These are phyloP conservation scores for Maudiozyma barnettii DNA, from an alignment of 805 yeast genomes.

Conservation along the genomic window DNA sequence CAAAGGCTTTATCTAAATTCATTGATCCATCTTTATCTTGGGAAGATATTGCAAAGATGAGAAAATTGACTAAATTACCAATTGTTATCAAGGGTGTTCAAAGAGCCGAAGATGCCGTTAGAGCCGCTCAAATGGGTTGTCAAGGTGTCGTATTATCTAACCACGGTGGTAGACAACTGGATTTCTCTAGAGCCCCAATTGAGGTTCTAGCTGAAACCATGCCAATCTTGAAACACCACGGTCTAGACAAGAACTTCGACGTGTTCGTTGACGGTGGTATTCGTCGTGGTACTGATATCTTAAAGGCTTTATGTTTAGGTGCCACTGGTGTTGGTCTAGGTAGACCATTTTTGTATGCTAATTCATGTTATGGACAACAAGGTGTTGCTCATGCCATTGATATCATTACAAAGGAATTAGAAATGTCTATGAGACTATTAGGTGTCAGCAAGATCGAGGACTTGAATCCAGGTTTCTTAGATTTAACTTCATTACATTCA, in stretches of 20 bases:
- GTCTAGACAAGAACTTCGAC: slow-evolving; percentile 43
- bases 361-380: slow-evolving; percentile 51
- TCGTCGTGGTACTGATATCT: slow-evolving; percentile 55
- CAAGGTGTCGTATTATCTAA: slow-evolving; percentile 78
- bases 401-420: slow-evolving; percentile 59
- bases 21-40: slow-evolving; percentile 63
- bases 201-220: slow-evolving; percentile 64
- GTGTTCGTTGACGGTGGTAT: slow-evolving; percentile 62
- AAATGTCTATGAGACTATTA: slow-evolving; percentile 68
- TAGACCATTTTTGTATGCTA: slow-evolving; percentile 56
- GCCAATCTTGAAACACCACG: slow-evolving; percentile 39
- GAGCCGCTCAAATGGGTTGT: slow-evolving; percentile 62
- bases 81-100: slow-evolving; percentile 78
- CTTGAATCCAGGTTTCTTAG: slow-evolving; percentile 53
- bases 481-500: slow-evolving; percentile 37
- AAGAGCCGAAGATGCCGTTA: slow-evolving; percentile 65
- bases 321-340: slow-evolving; percentile 67
- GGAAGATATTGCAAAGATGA: slow-evolving; percentile 54
- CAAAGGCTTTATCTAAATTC: slow-evolving; percentile 76
- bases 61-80: slow-evolving; percentile 50
- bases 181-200: slow-evolving; percentile 69
- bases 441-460: slow-evolving; percentile 60
- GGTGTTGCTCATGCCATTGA: slow-evolving; percentile 55
- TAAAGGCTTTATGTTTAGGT: slow-evolving; percentile 60
- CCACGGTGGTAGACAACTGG: slow-evolving; percentile 87